Evolutionary conservation across 257 asterid species (phyloP).

Genomic region (Parsonsia alboflavescens): DNA sequence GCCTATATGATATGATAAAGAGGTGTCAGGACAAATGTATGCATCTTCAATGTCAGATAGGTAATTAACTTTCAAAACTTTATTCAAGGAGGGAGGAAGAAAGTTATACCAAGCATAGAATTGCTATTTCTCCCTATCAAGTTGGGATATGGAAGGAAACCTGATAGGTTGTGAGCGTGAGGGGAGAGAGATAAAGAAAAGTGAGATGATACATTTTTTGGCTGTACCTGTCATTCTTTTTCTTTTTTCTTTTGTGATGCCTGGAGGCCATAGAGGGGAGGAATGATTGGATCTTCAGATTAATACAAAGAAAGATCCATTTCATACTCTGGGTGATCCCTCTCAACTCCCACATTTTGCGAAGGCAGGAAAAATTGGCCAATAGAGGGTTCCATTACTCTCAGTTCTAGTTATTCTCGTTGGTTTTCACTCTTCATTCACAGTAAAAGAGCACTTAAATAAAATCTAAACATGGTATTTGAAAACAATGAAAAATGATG

Average conservation of each 20-base stretch:
- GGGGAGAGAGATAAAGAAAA: background rate
- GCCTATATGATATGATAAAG: slow-evolving; percentile 42
- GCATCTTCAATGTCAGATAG: background rate
- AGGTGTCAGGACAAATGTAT: background rate
- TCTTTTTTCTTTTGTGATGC: too few species aligned
- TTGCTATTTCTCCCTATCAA: background rate
- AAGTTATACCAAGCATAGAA: background rate
- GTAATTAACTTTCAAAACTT: background rate
- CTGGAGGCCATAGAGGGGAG: background rate
- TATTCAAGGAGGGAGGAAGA: background rate
- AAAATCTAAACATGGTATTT: too few species aligned
- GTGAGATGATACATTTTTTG: background rate
- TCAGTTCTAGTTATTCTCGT: background rate
- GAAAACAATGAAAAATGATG: too few species aligned
- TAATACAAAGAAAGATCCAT: background rate
- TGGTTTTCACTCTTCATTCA: background rate
- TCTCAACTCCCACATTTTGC: background rate
- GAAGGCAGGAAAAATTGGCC: background rate
- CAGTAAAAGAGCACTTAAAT: background rate
- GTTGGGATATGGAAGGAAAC: background rate
- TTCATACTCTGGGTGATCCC: background rate
- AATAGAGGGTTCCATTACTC: background rate
- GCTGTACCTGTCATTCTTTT: background rate
- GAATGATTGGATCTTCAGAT: background rate
- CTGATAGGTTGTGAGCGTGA: background rate